Evolutionary conservation across 129 eudicot genomes (phyloP).

Genomic region (carrot (Daucus carota)): DH1_v3.0 NC_030389.2:1527501-1528000

Average conservation of each 20-base stretch:
- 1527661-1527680: neutral
- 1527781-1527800: neutral
- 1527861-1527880: neutral
- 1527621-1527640: conserved; percentile 67
- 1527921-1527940: neutral
- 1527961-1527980: neutral
- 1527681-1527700: neutral
- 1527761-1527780: neutral
- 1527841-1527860: neutral
- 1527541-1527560: conserved; percentile 75
- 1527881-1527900: neutral
- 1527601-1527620: conserved; percentile 76
- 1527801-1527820: neutral
- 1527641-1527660: neutral
- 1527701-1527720: neutral
- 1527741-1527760: neutral
- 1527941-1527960: neutral
- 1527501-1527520: conserved; percentile 19
- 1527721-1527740: neutral
- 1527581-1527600: conserved; percentile 67
- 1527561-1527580: conserved; percentile 64
- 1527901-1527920: neutral
- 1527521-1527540: conserved; percentile 64
- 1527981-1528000: too few relatives aligned
- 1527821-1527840: neutral